Evolutionary conservation across 805 yeast genomes (phyloP).

Genomic region (Debaryomyces tyrocola): DNA sequence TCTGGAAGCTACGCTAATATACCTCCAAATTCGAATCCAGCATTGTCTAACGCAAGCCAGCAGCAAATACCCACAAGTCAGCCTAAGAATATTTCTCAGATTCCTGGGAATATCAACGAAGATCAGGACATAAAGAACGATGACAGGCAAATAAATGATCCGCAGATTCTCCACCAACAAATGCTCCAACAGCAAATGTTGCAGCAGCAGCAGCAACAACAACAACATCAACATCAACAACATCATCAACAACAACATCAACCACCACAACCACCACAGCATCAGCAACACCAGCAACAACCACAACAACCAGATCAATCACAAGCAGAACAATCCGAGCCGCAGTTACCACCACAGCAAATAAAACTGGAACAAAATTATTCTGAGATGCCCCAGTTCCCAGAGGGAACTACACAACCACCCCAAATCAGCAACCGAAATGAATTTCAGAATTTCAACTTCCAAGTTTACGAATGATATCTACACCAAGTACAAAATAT

Average conservation of each 20-base stretch:
- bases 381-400: not conserved
- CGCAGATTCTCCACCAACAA: conserved; percentile 16
- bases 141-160: not conserved
- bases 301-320: no score
- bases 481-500: no score
- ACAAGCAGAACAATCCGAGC: no score
- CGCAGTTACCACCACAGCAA: not conserved
- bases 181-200: conserved; percentile 15
- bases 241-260: conserved; percentile 5
- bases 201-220: conserved; percentile 11
- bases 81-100: conserved; percentile 3
- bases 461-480: conserved; percentile 2
- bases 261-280: conserved; percentile 3
- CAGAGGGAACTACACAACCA: not conserved
- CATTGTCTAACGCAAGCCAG: not conserved
- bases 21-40: conserved; percentile 2
- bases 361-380: conserved; percentile 1
- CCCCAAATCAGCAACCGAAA: not conserved
- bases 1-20: conserved; percentile 16
- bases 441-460: conserved; percentile 2
- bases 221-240: conserved; percentile 1
- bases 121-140: not conserved
- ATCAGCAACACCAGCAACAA: not conserved
- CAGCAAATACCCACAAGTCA: conserved; percentile 2
- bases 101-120: not conserved